Base-by-base conservation (phyloP, 2,329 filamentous ascomycete species). In the Fusarium sp. region DNA sequence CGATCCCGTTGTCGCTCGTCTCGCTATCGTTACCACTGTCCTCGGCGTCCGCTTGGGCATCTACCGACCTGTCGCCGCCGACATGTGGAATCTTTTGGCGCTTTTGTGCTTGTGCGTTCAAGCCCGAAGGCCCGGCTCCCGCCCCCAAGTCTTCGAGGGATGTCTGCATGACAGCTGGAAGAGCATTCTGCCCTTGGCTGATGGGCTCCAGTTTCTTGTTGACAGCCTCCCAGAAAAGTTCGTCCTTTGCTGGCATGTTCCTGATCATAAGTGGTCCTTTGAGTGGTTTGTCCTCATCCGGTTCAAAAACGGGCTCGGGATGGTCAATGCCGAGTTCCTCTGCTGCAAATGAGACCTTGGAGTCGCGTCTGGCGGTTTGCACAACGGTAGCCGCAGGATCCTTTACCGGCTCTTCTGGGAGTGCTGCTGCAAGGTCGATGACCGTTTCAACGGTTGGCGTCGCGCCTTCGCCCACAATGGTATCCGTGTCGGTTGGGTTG, bases 211-310 rank as follows among this genome's bases (percentile, higher is more conserved):
- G 83, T 77, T 87, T 89, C 76, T 88, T 84, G 40, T 87, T 85
- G 18, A 90, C 78, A 67, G 82, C 81, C 52, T 82, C 82, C 59
- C 88, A 86, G 71, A 90, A 90, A 24, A 87, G 80, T 73, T 89
- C 88, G 67, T 90, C 89, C 58, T 88, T 84, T 2, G 86, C 87
- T 1, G 88, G 88, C 67, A 88, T 86, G 70, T 90, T 90, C 67
- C 85, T 84, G 40, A 90, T 82, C 82, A 87, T 88, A 59, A 90
- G 74, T 10, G 88, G 89, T 0, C 87, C 88, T 62, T 84, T 87
- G 35, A 90, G 81, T 22, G 83, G 80, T 1, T 79, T 81, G 69
- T 90, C 64, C 40, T 86, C 84, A 10, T 79, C 76, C 6, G 84
- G 81, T 31, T 87, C 84, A 37, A 86, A 73, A 9, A 74, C 72